Evolutionary conservation across 805 yeast genomes (phyloP).

Genomic region (Yamadazyma paraphyllophila): DNA sequence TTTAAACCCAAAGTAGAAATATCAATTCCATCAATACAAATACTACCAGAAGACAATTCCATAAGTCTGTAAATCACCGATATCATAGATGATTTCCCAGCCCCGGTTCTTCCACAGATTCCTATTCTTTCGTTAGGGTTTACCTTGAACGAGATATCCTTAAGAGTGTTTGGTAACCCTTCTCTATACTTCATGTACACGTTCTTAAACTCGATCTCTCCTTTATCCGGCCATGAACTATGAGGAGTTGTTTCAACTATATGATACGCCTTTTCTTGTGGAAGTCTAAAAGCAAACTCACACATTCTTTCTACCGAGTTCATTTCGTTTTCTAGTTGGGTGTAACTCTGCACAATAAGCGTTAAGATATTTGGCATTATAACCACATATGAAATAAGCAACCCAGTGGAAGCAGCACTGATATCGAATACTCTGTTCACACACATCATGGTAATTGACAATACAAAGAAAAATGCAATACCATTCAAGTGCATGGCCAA

Average conservation of each 20-base stretch:
- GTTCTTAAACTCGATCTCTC: conserved; percentile 46
- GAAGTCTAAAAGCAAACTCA: conserved; percentile 53
- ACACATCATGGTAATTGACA: conserved; percentile 32
- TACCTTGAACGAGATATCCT: conserved; percentile 42
- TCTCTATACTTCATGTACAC: conserved; percentile 57
- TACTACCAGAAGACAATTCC: conserved; percentile 50
- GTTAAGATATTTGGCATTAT: conserved; percentile 36
- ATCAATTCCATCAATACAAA: conserved; percentile 58
- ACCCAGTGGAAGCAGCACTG: conserved; percentile 36
- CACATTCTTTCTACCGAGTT: conserved; percentile 39
- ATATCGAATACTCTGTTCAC: conserved; percentile 33
- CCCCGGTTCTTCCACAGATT: conserved; percentile 88
- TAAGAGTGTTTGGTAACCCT: conserved; percentile 57
- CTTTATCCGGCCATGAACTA: conserved; percentile 50
- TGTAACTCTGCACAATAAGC: conserved; percentile 30
- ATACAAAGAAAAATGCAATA: conserved; percentile 27
- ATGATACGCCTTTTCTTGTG: conserved; percentile 64
- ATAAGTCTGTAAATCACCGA: conserved; percentile 56
- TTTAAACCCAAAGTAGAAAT: conserved; percentile 50
- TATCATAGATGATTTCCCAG: conserved; percentile 72
- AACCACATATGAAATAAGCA: conserved; percentile 33
- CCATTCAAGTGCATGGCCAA: conserved; percentile 31
- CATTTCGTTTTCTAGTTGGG: conserved; percentile 41
- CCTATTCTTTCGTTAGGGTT: conserved; percentile 69
- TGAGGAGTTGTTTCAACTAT: conserved; percentile 40